These are phyloP conservation scores for Urostyla sp. DNA, from an alignment of 73 alveolate genomes.

Conservation along the genomic window DNA sequence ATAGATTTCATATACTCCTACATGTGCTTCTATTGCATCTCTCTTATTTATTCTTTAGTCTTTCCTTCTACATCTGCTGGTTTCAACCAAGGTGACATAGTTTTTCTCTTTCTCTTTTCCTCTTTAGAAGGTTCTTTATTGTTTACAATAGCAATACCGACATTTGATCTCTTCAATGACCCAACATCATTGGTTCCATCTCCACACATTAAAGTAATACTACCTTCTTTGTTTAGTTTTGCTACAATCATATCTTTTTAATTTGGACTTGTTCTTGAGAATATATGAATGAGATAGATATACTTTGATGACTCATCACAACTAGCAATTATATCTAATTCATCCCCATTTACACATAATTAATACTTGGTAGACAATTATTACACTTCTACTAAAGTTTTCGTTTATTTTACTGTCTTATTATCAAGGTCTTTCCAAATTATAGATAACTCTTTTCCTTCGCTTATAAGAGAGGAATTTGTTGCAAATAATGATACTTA, in stretches of 20 bases:
- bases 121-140: constrained; percentile 82
- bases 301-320: constrained; percentile 58
- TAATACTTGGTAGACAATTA: constrained; percentile 63
- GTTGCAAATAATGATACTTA: constrained; percentile 5
- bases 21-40: constrained; percentile 70
- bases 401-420: constrained; percentile 60
- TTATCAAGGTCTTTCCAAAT: constrained; percentile 57
- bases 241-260: constrained; percentile 92
- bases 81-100: constrained; percentile 42
- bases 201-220: constrained; percentile 97
- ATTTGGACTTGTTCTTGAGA: constrained; percentile 94
- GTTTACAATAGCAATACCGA: constrained; percentile 95
- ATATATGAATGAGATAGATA: constrained; percentile 75
- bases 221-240: constrained; percentile 84
- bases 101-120: constrained; percentile 56
- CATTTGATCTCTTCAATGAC: constrained; percentile 91
- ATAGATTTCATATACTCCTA: constrained; percentile 71
- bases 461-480: not conserved
- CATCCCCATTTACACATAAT: constrained; percentile 83
- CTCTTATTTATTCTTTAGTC: constrained; percentile 54
- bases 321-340: constrained; percentile 59
- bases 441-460: not conserved
- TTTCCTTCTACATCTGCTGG: constrained; percentile 28
- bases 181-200: constrained; percentile 99
- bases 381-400: constrained; percentile 63